Base-by-base conservation (phyloP, 129 eudicot genomes). In the Pittosporum tobira region DNA sequence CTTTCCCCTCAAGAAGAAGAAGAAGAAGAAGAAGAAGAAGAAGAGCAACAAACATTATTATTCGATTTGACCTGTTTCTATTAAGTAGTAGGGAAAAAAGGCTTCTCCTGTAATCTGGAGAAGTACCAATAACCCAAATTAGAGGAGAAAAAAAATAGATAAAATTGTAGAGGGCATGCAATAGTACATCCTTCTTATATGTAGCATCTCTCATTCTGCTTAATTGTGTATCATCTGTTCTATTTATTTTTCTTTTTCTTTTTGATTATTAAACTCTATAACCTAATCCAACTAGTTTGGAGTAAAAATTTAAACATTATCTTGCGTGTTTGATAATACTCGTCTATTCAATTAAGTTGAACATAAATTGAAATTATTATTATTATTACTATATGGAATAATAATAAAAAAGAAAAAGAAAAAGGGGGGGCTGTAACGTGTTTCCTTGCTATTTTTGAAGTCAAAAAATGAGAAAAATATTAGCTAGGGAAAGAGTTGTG, bases 121-220 rank as follows among this genome's bases (percentile, higher is more conserved):
- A 19, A 46, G 48, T 37, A 15, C 27, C 14, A 62, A 62, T 22
- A 30, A 47, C 36, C 42, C 57, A 48, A 20, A 31, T 2, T 13
- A 29, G 67, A 62, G 38, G 55, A 30, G 6, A 34, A 58, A 28
- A 37, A 37, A 28, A 49, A 48, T 48, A 62, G 42, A 48, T 62
- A 12, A 62, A 40, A 19, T 6, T 62, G 48, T 48, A 62, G 29
- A 30, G 44, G 44, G 27, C 31, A 22, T 47, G 57, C 21, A 62
- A 29, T 62, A 47, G 30, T 47, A 15, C 57, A 20, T 30, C 3
- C 26, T 28, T 47, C 4, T 61, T 28, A 24, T 42, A 24, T 59
- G 48, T 58, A 21, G 18, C 5, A 19, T 34, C 19, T 56, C 44
- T 6, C 2, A 11, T 3, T 9, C 19, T 22, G 24, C 61, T 2